Percentiles rank a stretch among this genome's conserved stretches.
Conservation (phyloP, 2,329 filamentous ascomycete genomes). For the Neopestalotiopsis sp. region DNA sequence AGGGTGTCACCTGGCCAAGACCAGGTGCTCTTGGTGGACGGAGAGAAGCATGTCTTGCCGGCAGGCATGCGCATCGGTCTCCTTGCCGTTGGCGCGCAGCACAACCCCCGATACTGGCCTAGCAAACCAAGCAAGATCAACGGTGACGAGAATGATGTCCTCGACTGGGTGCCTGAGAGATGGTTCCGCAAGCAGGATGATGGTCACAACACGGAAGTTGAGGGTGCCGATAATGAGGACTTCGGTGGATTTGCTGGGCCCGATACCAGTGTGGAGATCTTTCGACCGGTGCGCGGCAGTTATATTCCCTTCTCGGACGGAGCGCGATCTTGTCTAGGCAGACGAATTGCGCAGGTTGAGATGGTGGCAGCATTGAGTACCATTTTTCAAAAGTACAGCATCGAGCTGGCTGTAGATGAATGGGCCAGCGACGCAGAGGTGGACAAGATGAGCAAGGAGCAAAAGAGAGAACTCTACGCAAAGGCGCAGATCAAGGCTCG, state of each 20-base stretch:
- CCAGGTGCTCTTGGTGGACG: slow-evolving; percentile 65
- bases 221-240: slow-evolving; percentile 53
- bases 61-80: slow-evolving; percentile 61
- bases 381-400: slow-evolving; percentile 63
- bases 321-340: slow-evolving; percentile 61
- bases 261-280: slow-evolving; percentile 68
- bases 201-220: slow-evolving; percentile 20
- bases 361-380: slow-evolving; percentile 61
- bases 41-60: slow-evolving; percentile 50
- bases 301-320: slow-evolving; percentile 66
- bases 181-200: slow-evolving; percentile 60
- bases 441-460: slow-evolving; percentile 49
- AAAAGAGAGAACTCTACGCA: slow-evolving; percentile 61
- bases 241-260: slow-evolving; percentile 64
- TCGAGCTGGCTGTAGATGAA: slow-evolving; percentile 73
- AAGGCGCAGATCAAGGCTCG: slow-evolving; percentile 63
- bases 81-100: slow-evolving; percentile 61
- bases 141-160: slow-evolving; percentile 58
- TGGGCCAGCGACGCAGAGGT: slow-evolving; percentile 62
- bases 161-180: slow-evolving; percentile 74
- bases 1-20: slow-evolving; percentile 52
- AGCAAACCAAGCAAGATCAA: slow-evolving; percentile 51
- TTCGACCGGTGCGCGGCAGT: slow-evolving; percentile 60
- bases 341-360: slow-evolving; percentile 65
- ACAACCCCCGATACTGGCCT: slow-evolving; percentile 78